A percentile compares a stretch with the other conserved stretches of the same genome.
Conservation (phyloP, 495 filamentous ascomycete species). For the Gamarada debralockiae region DNA sequence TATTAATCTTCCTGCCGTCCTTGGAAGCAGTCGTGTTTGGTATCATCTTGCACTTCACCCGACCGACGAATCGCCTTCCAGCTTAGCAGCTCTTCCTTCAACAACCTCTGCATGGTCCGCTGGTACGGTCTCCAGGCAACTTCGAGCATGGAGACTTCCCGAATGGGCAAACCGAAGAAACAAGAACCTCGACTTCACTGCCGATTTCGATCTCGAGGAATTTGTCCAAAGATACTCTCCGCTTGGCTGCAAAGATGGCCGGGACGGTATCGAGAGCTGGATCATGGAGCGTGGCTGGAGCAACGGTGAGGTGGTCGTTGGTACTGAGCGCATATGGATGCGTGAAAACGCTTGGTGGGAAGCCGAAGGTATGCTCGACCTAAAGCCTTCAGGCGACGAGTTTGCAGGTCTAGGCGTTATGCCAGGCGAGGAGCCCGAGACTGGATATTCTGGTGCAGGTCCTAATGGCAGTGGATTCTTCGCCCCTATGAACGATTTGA, state of each 20-base stretch:
- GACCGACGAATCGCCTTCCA: slow-evolving; percentile 77
- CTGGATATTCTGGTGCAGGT: slow-evolving; percentile 55
- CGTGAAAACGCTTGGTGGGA: slow-evolving; percentile 96
- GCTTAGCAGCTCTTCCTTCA: slow-evolving; percentile 56
- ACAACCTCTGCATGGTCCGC: slow-evolving; percentile 81
- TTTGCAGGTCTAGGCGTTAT: slow-evolving; percentile 47
- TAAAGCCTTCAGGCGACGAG: slow-evolving; percentile 58
- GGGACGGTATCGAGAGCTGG: slow-evolving; percentile 94
- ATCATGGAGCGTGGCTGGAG: slow-evolving; percentile 94
- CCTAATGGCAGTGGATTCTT: slow-evolving; percentile 68
- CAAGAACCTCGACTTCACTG: slow-evolving; percentile 92
- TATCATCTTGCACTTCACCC: slow-evolving; percentile 92
- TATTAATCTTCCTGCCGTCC: slow-evolving; percentile 62
- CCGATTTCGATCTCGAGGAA: slow-evolving; percentile 93
- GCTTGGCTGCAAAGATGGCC: slow-evolving; percentile 84
- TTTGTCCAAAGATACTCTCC: slow-evolving; percentile 77
- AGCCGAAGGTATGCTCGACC: slow-evolving; percentile 91
- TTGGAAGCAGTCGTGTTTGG: slow-evolving; percentile 86
- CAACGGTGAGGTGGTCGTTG: slow-evolving; percentile 92
- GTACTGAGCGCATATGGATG: slow-evolving; percentile 91
- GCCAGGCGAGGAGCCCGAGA: slow-evolving; percentile 42
- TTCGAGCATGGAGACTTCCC: slow-evolving; percentile 86
- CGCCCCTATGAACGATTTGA: slow-evolving; percentile 53
- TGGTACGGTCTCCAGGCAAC: slow-evolving; percentile 83
- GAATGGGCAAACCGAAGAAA: slow-evolving; percentile 96